phyloP scores from a whole-genome alignment of 2,329 filamentous ascomycete genomes.

The Akanthomyces uredinophilus region DNA sequence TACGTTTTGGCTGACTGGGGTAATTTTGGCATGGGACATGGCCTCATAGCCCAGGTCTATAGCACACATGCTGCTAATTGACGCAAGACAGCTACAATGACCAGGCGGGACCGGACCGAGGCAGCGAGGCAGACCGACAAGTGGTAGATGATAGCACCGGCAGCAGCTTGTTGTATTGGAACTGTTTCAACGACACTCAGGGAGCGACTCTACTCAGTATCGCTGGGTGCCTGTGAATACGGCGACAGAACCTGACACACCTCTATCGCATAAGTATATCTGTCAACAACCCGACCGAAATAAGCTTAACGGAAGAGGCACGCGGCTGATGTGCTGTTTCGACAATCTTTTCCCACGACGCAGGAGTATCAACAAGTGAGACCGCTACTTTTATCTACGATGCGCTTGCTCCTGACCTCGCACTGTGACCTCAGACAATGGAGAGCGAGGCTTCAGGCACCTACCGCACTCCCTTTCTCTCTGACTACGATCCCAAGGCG shows the following conservation, averaged over 20 bases:
- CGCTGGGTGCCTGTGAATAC: background rate
- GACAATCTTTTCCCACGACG: no score
- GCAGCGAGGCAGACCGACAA: no score
- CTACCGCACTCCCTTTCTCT: no score
- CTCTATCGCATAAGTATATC: background rate
- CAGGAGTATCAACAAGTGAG: no score
- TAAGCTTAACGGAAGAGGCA: background rate
- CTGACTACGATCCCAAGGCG: no score
- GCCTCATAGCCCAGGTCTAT: background rate
- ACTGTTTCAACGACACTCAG: background rate
- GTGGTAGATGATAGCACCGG: no score
- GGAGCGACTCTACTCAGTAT: background rate
- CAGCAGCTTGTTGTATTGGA: background rate
- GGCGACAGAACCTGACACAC: background rate
- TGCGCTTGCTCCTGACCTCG: no score
- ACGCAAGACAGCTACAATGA: background rate
- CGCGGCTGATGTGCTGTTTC: no score
- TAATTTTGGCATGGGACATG: background rate
- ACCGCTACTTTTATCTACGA: no score
- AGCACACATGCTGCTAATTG: background rate
- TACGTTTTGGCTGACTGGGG: background rate
- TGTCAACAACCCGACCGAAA: background rate
- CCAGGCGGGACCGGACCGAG: background rate
- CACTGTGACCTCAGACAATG: no score
- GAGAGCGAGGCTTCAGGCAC: no score